Percentiles rank a stretch among this genome's conserved stretches.
These are phyloP conservation scores for Phytophthora sojae DNA, from an alignment of 352 stramenopile genomes.

Conservation along the genomic window DNA sequence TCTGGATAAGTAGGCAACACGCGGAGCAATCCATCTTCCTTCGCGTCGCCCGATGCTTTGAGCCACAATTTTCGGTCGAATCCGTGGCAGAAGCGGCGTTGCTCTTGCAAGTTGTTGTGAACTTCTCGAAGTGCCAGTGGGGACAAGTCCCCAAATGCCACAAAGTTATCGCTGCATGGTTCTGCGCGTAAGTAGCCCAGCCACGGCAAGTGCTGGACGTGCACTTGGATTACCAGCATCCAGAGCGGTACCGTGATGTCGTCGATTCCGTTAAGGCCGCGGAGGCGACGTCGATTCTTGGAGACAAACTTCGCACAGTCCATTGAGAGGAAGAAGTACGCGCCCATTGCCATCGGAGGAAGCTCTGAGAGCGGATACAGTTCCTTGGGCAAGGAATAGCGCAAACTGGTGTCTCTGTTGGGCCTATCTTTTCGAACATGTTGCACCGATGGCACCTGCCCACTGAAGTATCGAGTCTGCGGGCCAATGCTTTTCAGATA, in stretches of 20 bases:
- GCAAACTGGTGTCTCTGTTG: conserved; percentile 17
- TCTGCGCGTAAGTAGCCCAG: conserved; percentile 44
- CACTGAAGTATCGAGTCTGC: conserved; percentile 23
- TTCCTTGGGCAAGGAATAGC: conserved; percentile 36
- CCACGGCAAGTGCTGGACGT: conserved; percentile 31
- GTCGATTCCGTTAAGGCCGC: conserved; percentile 46
- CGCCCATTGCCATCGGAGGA: conserved; percentile 44
- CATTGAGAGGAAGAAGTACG: conserved; percentile 52
- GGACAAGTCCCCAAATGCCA: conserved; percentile 54
- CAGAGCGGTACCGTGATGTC: conserved; percentile 65
- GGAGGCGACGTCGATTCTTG: conserved; percentile 35
- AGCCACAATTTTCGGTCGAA: conserved; percentile 45
- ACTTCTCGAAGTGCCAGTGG: conserved; percentile 42
- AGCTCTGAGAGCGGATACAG: conserved; percentile 41
- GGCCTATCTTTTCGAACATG: conserved; percentile 18
- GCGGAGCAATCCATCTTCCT: neutral
- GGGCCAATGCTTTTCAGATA: neutral
- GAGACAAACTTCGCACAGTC: conserved; percentile 51
- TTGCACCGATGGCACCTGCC: conserved; percentile 9
- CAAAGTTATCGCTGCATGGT: conserved; percentile 39
- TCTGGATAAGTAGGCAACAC: neutral
- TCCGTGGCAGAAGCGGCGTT: conserved; percentile 37
- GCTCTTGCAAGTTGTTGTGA: conserved; percentile 39
- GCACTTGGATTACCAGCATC: conserved; percentile 59
- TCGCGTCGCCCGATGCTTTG: neutral